Conservation (phyloP, 768 basidiomycete species). For the Podaxis sp. region DNA sequence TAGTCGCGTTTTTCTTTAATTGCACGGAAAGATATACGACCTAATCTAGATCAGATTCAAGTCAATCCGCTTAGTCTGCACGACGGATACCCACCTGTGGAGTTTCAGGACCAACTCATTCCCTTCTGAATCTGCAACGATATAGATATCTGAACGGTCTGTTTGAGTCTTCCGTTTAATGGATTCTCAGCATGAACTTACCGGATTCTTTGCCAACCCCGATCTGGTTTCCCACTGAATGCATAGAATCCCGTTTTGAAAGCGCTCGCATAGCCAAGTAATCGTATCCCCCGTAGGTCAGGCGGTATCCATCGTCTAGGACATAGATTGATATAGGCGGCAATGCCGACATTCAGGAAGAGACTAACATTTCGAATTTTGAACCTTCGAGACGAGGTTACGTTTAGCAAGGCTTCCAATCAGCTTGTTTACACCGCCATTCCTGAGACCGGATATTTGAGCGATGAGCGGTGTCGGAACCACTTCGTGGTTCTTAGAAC, state of each 20-base stretch:
- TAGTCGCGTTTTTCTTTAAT: constrained; percentile 98
- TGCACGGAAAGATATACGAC: constrained; percentile 95
- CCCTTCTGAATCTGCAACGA: constrained; percentile 84
- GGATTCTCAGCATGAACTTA: constrained; percentile 27
- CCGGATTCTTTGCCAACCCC: constrained; percentile 99
- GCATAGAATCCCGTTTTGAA: constrained; percentile 84
- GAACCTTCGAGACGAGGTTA: constrained; percentile 84
- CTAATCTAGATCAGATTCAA: constrained; percentile 55
- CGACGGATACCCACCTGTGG: constrained; percentile 62
- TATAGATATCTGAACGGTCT: constrained; percentile 68
- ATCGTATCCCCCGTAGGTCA: constrained; percentile 99
- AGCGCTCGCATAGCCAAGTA: constrained; percentile 92
- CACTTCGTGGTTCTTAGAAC: constrained; percentile 96
- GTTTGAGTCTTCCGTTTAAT: neutral
- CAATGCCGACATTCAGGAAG: neutral
- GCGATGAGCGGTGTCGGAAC: constrained; percentile 88
- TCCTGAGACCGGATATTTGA: constrained; percentile 89
- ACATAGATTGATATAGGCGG: constrained; percentile 9
- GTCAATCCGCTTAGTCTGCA: neutral
- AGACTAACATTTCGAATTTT: constrained; percentile 83
- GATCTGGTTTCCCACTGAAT: constrained; percentile 95
- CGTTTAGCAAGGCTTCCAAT: constrained; percentile 90
- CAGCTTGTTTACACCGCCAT: constrained; percentile 92
- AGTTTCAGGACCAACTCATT: constrained; percentile 90
- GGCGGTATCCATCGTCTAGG: constrained; percentile 91